A percentile compares a stretch with the other conserved stretches of the same genome.
phyloP scores from a whole-genome alignment of 441 rosid genomes.

The Daphne laureola region DNA sequence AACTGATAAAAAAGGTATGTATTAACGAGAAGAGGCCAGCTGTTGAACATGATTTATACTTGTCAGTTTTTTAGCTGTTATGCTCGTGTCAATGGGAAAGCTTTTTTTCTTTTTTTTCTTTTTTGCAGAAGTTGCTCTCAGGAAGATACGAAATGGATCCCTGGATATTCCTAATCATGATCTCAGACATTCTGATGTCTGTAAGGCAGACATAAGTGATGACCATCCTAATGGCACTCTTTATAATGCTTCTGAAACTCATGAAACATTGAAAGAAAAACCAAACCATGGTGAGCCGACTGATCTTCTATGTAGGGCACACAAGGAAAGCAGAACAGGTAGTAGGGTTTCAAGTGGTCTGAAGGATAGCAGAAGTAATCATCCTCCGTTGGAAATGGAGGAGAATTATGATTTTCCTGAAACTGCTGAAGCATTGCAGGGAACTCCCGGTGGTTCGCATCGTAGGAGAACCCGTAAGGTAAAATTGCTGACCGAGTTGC shows the following conservation, averaged over 20 bases:
- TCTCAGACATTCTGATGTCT: slow-evolving; percentile 21
- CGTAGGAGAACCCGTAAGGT: slow-evolving; percentile 63
- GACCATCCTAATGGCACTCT: slow-evolving; percentile 13
- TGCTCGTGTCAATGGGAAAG: slow-evolving; percentile 14
- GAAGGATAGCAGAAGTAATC: slow-evolving; percentile 19
- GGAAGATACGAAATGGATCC: slow-evolving; percentile 20
- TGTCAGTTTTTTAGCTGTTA: not conserved
- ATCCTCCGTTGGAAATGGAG: slow-evolving; percentile 30
- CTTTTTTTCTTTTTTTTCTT: slow-evolving; percentile 26
- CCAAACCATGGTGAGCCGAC: slow-evolving; percentile 18
- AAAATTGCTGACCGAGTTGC: slow-evolving; percentile 65
- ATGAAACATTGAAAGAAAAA: slow-evolving; percentile 21
- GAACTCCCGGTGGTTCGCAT: slow-evolving; percentile 32
- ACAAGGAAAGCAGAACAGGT: slow-evolving; percentile 25
- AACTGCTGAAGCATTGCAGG: slow-evolving; percentile 34
- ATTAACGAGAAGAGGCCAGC: slow-evolving; percentile 5
- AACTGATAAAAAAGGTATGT: slow-evolving; percentile 27
- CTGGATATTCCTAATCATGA: slow-evolving; percentile 18
- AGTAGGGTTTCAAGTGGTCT: slow-evolving; percentile 24
- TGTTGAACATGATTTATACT: too few species aligned
- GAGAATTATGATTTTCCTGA: slow-evolving; percentile 39
- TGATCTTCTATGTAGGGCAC: slow-evolving; percentile 27
- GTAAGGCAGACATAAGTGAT: slow-evolving; percentile 16
- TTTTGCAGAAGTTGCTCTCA: slow-evolving; percentile 27
- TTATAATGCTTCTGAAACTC: slow-evolving; percentile 14